phyloP scores from a whole-genome alignment of 1,284 basidiomycete genomes.

The Leccinum subrobustum region DNA sequence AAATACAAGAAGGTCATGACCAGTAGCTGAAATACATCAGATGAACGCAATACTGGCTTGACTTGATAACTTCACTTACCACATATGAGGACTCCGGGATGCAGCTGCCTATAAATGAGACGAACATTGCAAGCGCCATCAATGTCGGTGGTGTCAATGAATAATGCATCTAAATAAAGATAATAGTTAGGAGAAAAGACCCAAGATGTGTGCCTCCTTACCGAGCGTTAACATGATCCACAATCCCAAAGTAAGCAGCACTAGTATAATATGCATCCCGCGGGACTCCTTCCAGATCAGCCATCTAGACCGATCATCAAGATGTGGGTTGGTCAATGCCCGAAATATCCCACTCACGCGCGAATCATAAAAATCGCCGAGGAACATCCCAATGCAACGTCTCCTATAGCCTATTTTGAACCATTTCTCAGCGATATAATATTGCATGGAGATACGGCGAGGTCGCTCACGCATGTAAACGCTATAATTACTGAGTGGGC shows the following conservation, averaged over 20 bases:
- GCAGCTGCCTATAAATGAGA: neutral
- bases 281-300: slow-evolving; percentile 24
- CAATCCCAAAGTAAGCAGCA: slow-evolving; percentile 18
- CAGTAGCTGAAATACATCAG: slow-evolving; percentile 5
- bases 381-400: slow-evolving; percentile 19
- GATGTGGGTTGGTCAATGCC: neutral
- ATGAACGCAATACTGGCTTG: neutral
- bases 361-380: slow-evolving; percentile 27
- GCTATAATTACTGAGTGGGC: neutral
- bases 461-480: slow-evolving; percentile 5
- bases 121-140: slow-evolving; percentile 1
- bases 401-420: slow-evolving; percentile 4
- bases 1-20: slow-evolving; percentile 20
- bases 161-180: slow-evolving; percentile 6
- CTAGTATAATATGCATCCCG: slow-evolving; percentile 11
- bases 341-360: slow-evolving; percentile 17
- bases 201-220: slow-evolving; percentile 4
- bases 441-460: neutral
- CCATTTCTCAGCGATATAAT: neutral
- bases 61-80: slow-evolving; percentile 8
- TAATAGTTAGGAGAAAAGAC: neutral
- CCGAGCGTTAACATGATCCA: slow-evolving; percentile 15
- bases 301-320: slow-evolving; percentile 18
- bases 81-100: slow-evolving; percentile 9
- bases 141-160: neutral